Evolutionary conservation across 345 rosid species (phyloP).

Genomic region (Dipteronia dyeriana): DNA sequence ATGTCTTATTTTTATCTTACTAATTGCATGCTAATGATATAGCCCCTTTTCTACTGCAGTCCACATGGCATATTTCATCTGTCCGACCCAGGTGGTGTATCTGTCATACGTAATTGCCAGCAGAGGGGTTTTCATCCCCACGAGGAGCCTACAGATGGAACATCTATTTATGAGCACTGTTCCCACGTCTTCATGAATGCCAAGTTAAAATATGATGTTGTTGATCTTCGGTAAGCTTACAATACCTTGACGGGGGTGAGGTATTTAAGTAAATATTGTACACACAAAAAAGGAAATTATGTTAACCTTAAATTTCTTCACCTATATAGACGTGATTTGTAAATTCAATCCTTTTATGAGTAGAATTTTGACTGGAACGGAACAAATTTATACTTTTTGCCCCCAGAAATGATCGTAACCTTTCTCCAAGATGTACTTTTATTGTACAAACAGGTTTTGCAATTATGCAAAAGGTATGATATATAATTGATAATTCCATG

Average conservation of each 20-base stretch:
- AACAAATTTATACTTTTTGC: not conserved
- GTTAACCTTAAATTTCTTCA: not conserved
- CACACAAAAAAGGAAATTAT: not conserved
- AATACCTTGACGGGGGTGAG: not conserved
- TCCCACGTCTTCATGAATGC: constrained; percentile 90
- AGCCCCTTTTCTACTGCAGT: constrained; percentile 32
- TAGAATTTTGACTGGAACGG: constrained; percentile 8
- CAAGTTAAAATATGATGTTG: constrained; percentile 59
- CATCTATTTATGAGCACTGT: constrained; percentile 85
- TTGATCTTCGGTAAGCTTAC: constrained; percentile 77
- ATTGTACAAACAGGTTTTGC: not conserved
- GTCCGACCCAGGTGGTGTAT: constrained; percentile 88
- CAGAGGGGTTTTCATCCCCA: constrained; percentile 98
- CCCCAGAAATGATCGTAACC: not conserved
- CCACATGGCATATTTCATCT: constrained; percentile 97
- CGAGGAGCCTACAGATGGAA: constrained; percentile 83
- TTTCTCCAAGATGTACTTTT: not conserved
- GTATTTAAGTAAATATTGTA: constrained; percentile 5
- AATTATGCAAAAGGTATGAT: not conserved
- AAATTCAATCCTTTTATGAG: constrained; percentile 5
- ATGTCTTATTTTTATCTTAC: not conserved
- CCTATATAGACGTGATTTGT: not conserved
- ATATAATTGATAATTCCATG: not conserved
- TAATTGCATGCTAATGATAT: not conserved
- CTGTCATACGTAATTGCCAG: constrained; percentile 86